A percentile compares a stretch with the other conserved stretches of the same genome.
Conservation (phyloP, 352 stramenopile species). For the Pythium insidiosum region DNA sequence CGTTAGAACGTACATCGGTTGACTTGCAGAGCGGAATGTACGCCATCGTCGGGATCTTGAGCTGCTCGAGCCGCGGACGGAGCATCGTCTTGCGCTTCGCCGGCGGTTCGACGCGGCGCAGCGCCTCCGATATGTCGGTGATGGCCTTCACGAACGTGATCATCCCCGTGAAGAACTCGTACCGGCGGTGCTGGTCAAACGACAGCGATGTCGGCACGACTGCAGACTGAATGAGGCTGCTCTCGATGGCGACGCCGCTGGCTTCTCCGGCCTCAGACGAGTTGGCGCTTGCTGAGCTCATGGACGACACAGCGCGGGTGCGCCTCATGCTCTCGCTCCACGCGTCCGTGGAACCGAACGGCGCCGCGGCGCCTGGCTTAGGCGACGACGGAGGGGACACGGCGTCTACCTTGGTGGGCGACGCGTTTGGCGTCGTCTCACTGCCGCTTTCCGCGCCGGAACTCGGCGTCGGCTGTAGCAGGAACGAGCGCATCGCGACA, state of each 20-base stretch:
- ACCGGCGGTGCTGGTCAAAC: conserved; percentile 36
- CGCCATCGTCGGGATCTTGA: conserved; percentile 42
- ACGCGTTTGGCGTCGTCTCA: neutral
- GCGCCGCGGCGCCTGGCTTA: neutral
- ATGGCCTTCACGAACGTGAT: conserved; percentile 78
- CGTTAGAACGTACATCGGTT: conserved; percentile 52
- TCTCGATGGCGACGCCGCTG: conserved; percentile 7
- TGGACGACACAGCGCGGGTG: conserved; percentile 10
- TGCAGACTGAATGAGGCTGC: no score
- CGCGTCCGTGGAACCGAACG: conserved; percentile 9
- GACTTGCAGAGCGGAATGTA: conserved; percentile 80
- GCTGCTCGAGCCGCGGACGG: conserved; percentile 30
- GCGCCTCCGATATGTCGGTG: conserved; percentile 67
- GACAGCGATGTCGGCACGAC: conserved; percentile 19
- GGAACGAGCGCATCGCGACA: conserved; percentile 65
- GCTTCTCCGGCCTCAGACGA: conserved; percentile 13
- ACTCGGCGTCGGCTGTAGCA: conserved; percentile 36
- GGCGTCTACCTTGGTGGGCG: conserved; percentile 2
- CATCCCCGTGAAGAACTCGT: conserved; percentile 78
- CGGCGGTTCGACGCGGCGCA: conserved; percentile 61
- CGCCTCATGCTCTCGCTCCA: conserved; percentile 15
- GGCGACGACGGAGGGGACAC: neutral
- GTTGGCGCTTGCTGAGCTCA: conserved; percentile 13
- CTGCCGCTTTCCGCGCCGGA: neutral
- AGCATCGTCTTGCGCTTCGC: conserved; percentile 54